Evolutionary conservation across 2,329 filamentous ascomycete species (phyloP).

Genomic region (Phialophora expanda): DNA sequence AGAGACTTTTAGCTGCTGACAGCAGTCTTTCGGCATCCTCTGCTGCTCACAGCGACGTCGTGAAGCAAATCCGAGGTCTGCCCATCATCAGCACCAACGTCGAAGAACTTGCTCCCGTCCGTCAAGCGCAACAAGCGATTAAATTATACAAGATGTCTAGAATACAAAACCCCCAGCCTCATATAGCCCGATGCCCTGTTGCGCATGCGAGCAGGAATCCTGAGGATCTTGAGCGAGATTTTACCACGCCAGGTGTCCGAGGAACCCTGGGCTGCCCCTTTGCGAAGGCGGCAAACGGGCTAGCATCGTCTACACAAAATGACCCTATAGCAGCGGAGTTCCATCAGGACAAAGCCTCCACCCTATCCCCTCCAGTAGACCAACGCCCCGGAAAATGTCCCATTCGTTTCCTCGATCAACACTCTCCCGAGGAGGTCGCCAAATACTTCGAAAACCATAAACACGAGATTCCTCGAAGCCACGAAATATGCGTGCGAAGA

Average conservation of each 20-base stretch:
- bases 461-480: conserved; percentile 89
- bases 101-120: conserved; percentile 38
- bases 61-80: conserved; percentile 42
- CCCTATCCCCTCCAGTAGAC: conserved; percentile 56
- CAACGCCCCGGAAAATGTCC: conserved; percentile 73
- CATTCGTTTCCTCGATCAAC: conserved; percentile 89
- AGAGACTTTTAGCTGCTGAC: conserved; percentile 43
- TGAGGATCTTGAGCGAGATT: conserved; percentile 78
- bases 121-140: conserved; percentile 24
- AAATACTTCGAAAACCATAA: conserved; percentile 95
- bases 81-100: conserved; percentile 54
- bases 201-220: conserved; percentile 30
- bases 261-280: conserved; percentile 84
- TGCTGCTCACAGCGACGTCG: conserved; percentile 22
- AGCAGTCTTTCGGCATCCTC: conserved; percentile 29
- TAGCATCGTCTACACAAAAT: conserved; percentile 49
- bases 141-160: conserved; percentile 28
- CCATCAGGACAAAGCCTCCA: conserved; percentile 52
- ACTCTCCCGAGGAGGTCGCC: conserved; percentile 90
- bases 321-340: conserved; percentile 59
- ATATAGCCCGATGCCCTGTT: conserved; percentile 37
- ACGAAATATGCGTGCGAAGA: conserved; percentile 87
- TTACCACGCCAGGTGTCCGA: conserved; percentile 82
- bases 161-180: conserved; percentile 7
- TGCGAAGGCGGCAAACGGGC: conserved; percentile 55